Evolutionary conservation across 345 rosid genomes (phyloP), one percentile per base, ranked within the genome.

Genomic region (Zanthoxylum bungeanum): DNA sequence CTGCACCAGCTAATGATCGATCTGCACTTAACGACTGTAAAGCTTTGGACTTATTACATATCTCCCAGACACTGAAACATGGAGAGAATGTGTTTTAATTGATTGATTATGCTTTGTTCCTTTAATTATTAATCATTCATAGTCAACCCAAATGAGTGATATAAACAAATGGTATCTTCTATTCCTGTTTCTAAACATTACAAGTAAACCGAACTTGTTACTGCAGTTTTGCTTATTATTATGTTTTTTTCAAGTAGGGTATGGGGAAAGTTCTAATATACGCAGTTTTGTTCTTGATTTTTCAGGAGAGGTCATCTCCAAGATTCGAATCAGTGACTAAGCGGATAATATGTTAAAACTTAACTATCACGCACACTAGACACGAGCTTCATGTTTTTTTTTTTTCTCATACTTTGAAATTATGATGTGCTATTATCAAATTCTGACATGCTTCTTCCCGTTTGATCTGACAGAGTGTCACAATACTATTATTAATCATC

Each of bases 11-110:
- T 85, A 79, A 82, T 83, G 39, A 74, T 79, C 77, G 39, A 74
- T 79, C 77, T 62, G 78, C 75, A 70, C 55, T 73, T 66, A 71
- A 69, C 84, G 92, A 81, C 91, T 84, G 91, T 78, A 76, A 79
- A 88, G 84, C 65, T 81, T 88, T 89, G 94, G 86, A 86, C 78
- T 78, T 85, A 81, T 77, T 83, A 78, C 75, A 74, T 82, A 79
- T 82, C 83, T 74, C 34, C 75, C 70, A 83, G 94, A 88, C 96
- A 93, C 59, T 77, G 72, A 80, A 84, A 89, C 93, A 93, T 93
- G 95, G 91, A 75, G 81, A 83, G 91, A 85, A 89, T 91, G 89
- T 88, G 88, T 87, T 83, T 79, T 69, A 67, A 39, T 76, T 52
- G 72, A 65, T 59, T 69, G 30, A 69, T 73, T 73, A 60, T 70